Evolutionary conservation across 768 basidiomycete species (phyloP).

Genomic region (Boletus sensibilis): DNA sequence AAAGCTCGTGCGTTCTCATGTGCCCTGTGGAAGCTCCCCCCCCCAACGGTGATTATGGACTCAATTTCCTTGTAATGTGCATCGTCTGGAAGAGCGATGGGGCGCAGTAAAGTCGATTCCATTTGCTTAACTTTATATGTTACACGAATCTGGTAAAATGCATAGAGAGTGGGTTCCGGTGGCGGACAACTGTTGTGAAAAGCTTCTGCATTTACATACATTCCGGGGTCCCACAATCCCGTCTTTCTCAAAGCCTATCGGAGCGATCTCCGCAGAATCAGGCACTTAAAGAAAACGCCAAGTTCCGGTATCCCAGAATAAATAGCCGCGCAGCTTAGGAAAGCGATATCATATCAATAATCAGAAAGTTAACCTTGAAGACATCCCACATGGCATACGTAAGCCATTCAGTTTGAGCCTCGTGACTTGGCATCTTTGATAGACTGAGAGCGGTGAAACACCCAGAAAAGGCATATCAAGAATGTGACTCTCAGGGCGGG

Average conservation of each 20-base stretch:
- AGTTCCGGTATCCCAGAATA: constrained; percentile 10
- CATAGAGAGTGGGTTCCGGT: constrained; percentile 7
- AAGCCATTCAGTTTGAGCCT: constrained; percentile 23
- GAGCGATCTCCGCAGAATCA: constrained; percentile 29
- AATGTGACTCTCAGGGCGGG: constrained; percentile 15
- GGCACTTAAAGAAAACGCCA: constrained; percentile 12
- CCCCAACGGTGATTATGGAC: constrained; percentile 19
- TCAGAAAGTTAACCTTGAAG: constrained; percentile 30
- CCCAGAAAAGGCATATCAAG: constrained; percentile 20
- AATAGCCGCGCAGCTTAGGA: constrained; percentile 16
- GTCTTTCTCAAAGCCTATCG: constrained; percentile 26
- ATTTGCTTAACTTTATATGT: constrained; percentile 14
- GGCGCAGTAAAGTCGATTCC: neutral
- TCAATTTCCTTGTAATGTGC: constrained; percentile 17
- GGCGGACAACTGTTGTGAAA: neutral
- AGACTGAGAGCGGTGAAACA: neutral
- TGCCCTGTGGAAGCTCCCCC: constrained; percentile 11
- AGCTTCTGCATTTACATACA: neutral
- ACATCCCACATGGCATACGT: constrained; percentile 19
- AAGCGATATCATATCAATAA: constrained; percentile 10
- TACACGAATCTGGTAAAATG: constrained; percentile 10
- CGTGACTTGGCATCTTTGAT: constrained; percentile 12
- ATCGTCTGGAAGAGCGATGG: constrained; percentile 1
- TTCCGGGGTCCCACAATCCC: neutral
- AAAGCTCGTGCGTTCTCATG: constrained; percentile 20